phyloP scores from a whole-genome alignment of 192 early-diverging fungal genomes.

The Podila verticillata region DNA sequence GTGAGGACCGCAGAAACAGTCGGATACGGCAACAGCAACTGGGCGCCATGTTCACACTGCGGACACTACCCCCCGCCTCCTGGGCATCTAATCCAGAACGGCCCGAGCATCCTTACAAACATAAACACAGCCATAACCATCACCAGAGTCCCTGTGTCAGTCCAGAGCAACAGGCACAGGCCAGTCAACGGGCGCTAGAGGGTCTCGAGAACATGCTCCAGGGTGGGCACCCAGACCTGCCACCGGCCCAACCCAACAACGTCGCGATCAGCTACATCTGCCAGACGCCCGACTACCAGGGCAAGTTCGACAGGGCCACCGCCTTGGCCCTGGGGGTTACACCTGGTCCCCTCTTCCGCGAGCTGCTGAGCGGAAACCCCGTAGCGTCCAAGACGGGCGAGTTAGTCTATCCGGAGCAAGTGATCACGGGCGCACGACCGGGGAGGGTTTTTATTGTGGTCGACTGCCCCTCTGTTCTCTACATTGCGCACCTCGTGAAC shows the following conservation, averaged over 20 bases:
- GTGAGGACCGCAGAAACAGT: too few relatives aligned
- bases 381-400: not conserved
- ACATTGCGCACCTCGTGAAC: not conserved
- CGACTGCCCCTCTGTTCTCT: not conserved
- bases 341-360: slow-evolving; percentile 68
- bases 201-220: not conserved
- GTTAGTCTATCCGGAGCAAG: not conserved
- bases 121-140: too few relatives aligned
- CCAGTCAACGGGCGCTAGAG: not conserved
- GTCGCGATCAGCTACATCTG: slow-evolving; percentile 73
- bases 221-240: slow-evolving; percentile 9
- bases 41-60: too few relatives aligned
- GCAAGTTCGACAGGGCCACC: slow-evolving; percentile 76
- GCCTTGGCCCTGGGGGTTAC: slow-evolving; percentile 72
- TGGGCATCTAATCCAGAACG: too few relatives aligned
- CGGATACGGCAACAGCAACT: too few relatives aligned
- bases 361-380: not conserved
- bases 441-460: slow-evolving; percentile 1
- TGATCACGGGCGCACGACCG: not conserved
- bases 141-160: too few relatives aligned
- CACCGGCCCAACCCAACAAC: slow-evolving; percentile 52
- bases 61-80: too few relatives aligned
- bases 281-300: slow-evolving; percentile 71
- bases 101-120: too few relatives aligned
- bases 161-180: not conserved